These are phyloP conservation scores for Leccinum fallax DNA, from an alignment of 1,284 basidiomycete species.

Conservation along the genomic window DNA sequence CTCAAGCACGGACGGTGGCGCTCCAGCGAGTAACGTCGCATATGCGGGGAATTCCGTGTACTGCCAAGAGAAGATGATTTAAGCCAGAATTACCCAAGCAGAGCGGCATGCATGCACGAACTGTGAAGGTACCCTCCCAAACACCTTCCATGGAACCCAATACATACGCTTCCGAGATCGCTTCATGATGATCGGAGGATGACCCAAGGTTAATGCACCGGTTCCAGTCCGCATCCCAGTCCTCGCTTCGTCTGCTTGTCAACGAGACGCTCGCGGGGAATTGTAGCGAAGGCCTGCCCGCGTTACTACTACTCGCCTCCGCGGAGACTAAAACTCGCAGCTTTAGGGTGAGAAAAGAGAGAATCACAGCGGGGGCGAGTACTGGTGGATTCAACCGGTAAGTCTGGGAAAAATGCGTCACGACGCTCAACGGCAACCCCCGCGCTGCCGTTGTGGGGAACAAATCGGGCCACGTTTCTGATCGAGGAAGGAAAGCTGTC, in stretches of 20 bases:
- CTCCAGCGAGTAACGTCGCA: constrained; percentile 62
- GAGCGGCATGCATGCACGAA: constrained; percentile 35
- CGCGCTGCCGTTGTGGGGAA: constrained; percentile 15
- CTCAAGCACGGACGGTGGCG: constrained; percentile 55
- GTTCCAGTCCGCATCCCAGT: constrained; percentile 65
- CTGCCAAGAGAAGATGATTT: constrained; percentile 38
- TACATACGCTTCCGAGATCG: constrained; percentile 48
- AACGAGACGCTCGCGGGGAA: constrained; percentile 32
- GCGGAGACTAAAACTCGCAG: constrained; percentile 41
- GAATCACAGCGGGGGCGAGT: constrained; percentile 67
- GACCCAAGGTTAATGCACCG: constrained; percentile 49
- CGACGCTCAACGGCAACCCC: constrained; percentile 24
- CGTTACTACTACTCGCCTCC: constrained; percentile 30
- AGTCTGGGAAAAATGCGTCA: constrained; percentile 46
- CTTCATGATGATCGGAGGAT: constrained; percentile 31
- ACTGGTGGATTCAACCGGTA: constrained; percentile 53
- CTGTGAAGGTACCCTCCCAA: constrained; percentile 78
- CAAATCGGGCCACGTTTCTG: constrained; percentile 7
- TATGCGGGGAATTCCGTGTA: constrained; percentile 76
- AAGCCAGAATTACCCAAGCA: neutral
- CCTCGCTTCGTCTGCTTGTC: constrained; percentile 35
- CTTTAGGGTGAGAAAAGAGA: constrained; percentile 62
- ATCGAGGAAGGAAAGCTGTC: constrained; percentile 54
- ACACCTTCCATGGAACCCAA: constrained; percentile 71
- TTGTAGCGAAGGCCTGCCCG: constrained; percentile 40